Percentiles rank a stretch among this genome's conserved stretches.
Conservation (phyloP, 352 stramenopile genomes). For the Phytophthora fragariae region DNA sequence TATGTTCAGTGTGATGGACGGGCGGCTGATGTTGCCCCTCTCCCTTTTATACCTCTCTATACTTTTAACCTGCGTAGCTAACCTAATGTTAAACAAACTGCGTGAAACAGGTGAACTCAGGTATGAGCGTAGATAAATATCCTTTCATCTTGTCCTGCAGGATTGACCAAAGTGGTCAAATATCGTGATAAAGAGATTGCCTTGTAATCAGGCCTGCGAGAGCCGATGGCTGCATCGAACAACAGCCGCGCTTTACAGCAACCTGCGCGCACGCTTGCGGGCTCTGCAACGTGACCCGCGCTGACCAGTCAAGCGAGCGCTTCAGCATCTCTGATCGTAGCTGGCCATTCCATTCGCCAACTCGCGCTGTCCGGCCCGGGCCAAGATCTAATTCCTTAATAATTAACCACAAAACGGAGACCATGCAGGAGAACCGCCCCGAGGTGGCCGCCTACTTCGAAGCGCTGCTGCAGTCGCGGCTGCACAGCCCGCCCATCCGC, state of each 20-base stretch:
- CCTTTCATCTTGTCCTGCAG: no score
- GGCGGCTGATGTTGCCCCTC: background rate
- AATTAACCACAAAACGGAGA: background rate
- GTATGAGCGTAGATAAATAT: no score
- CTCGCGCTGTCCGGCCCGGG: background rate
- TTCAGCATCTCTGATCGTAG: background rate
- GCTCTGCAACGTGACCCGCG: background rate
- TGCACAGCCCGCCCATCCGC: slow-evolving; percentile 59
- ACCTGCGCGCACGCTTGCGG: background rate
- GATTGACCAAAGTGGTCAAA: no score
- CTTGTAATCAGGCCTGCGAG: no score
- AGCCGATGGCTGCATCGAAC: no score
- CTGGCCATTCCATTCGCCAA: slow-evolving; percentile 19
- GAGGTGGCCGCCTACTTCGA: slow-evolving; percentile 71
- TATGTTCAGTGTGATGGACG: background rate
- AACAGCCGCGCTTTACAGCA: no score
- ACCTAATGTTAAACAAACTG: no score
- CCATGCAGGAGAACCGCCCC: slow-evolving; percentile 54
- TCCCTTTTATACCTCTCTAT: background rate
- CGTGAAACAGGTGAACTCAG: no score
- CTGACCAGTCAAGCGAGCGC: background rate
- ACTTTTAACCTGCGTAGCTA: no score
- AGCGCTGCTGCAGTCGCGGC: slow-evolving; percentile 58
- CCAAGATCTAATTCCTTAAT: slow-evolving; percentile 9
- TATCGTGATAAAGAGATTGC: no score